phyloP scores from a whole-genome alignment of 805 yeast genomes.

The Hanseniaspora guilliermondii region DNA sequence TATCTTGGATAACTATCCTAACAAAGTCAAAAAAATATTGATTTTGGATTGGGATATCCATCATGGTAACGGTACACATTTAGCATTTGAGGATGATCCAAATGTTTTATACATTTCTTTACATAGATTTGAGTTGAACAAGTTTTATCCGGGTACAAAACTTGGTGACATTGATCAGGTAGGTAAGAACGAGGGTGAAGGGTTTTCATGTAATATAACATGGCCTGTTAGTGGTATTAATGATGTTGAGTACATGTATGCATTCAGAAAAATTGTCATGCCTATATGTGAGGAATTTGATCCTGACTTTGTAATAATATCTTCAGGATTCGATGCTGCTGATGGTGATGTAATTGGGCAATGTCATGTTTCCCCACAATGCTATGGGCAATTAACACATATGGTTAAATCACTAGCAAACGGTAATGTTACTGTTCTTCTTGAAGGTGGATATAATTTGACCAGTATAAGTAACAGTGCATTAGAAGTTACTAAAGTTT shows the following conservation, averaged over 20 bases:
- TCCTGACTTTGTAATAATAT: conserved; percentile 85
- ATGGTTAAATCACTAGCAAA: conserved; percentile 73
- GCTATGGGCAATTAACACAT: conserved; percentile 94
- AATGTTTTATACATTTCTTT: conserved; percentile 81
- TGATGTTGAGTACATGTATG: conserved; percentile 90
- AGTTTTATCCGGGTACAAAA: conserved; percentile 85
- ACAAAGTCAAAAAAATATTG: conserved; percentile 68
- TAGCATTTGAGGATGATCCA: conserved; percentile 78
- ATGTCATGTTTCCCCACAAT: conserved; percentile 89
- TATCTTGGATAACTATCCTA: conserved; percentile 72
- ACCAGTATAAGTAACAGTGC: conserved; percentile 87
- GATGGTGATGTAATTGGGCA: conserved; percentile 96
- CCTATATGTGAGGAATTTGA: conserved; percentile 81
- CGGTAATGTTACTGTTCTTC: conserved; percentile 76
- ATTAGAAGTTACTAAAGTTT: conserved; percentile 76
- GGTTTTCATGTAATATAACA: conserved; percentile 79
- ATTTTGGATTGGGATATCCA: conserved; percentile 97
- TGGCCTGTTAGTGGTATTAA: conserved; percentile 89
- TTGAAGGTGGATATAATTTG: conserved; percentile 94
- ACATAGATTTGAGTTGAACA: conserved; percentile 85
- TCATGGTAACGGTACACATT: conserved; percentile 97
- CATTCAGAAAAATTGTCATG: conserved; percentile 72
- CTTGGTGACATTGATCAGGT: conserved; percentile 71
- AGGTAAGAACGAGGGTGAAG: conserved; percentile 80
- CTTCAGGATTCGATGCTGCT: conserved; percentile 97